phyloP scores from a whole-genome alignment of 2,329 filamentous ascomycete genomes.

The Hypoxylon sp. region DNA sequence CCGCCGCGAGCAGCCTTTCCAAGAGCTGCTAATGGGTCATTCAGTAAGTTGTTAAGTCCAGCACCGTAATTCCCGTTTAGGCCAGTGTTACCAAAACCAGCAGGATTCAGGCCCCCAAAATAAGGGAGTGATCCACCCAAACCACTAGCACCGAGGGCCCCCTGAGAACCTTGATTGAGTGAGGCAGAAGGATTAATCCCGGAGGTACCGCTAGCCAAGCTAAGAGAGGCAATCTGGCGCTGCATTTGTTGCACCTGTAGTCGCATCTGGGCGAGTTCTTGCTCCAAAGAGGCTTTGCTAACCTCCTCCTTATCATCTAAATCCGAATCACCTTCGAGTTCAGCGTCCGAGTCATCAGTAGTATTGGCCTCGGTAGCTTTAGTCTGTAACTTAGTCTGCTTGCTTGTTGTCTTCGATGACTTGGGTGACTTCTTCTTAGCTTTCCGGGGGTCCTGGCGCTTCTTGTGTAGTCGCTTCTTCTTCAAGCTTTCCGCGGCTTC shows the following conservation, averaged over 20 bases:
- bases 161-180: constrained; percentile 22
- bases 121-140: constrained; percentile 3
- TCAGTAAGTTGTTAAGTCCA: background rate
- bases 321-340: constrained; percentile 38
- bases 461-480: constrained; percentile 53
- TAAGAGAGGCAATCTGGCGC: constrained; percentile 34
- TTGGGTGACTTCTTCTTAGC: constrained; percentile 51
- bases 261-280: constrained; percentile 48
- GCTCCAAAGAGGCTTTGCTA: constrained; percentile 37
- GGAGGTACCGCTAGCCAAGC: constrained; percentile 3
- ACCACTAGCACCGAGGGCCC: constrained; percentile 2
- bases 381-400: constrained; percentile 42
- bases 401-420: constrained; percentile 47
- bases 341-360: constrained; percentile 43
- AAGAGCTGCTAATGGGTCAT: constrained; percentile 3
- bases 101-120: constrained; percentile 12
- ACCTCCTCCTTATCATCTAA: constrained; percentile 41
- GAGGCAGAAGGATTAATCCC: constrained; percentile 10
- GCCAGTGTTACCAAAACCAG: constrained; percentile 2
- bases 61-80: constrained; percentile 1
- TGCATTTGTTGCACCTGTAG: constrained; percentile 49
- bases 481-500: constrained; percentile 45
- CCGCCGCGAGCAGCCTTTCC: constrained; percentile 8
- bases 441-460: constrained; percentile 52
- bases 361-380: constrained; percentile 46